Base-by-base conservation (phyloP, 768 basidiomycete species). In the Hirschioporus abietinus region DNA sequence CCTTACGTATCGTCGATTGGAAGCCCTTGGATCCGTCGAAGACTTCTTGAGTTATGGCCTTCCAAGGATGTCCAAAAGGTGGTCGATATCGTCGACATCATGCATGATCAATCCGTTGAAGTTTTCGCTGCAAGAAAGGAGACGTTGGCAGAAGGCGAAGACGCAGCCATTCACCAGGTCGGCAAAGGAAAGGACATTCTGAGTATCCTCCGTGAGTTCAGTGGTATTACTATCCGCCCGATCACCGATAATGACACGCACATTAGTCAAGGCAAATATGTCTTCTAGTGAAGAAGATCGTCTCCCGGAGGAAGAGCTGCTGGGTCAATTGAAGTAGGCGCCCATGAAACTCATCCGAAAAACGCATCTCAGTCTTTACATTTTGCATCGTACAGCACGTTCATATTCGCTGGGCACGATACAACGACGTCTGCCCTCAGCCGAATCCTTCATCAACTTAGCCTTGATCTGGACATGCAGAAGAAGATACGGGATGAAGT, bases 301-400 rank as follows among this genome's bases (percentile, higher is more conserved):
- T 63, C 73, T 84, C 57, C 75, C 74, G 62, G 82, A 84, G 63
- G 70, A 71, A 27, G 83, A 84, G 67, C 71, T 84, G 34, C 76
- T 81, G 0, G 83, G 81, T 0, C 83, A 84, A 67, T 81, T 84
- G 81, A 82, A 82, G 83, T 82, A 69, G 58, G 80, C 72, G 18
- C 26, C 12, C 52, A 57, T 27, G 20, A 26, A 26, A 17, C 18
- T 36, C n/a, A 1, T 24, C 36, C 10, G 23, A 7, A 15, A 34
- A 18, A 24, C 3, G 25, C 23, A 20, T 24, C 18, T 20, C n/a
- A 17, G 58, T 27, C 18, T 52, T 20, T 27, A 26, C 18, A 59
- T 35, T 23, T 12, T 57, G 64, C 42, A n/a, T n/a, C 42, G 5
- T 20, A 20, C 42, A 71, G 71, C 17, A 60, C 69, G 12, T 59